Base-by-base conservation (phyloP, 2,329 filamentous ascomycete species). In the Cordyceps cateniannulata region DNA sequence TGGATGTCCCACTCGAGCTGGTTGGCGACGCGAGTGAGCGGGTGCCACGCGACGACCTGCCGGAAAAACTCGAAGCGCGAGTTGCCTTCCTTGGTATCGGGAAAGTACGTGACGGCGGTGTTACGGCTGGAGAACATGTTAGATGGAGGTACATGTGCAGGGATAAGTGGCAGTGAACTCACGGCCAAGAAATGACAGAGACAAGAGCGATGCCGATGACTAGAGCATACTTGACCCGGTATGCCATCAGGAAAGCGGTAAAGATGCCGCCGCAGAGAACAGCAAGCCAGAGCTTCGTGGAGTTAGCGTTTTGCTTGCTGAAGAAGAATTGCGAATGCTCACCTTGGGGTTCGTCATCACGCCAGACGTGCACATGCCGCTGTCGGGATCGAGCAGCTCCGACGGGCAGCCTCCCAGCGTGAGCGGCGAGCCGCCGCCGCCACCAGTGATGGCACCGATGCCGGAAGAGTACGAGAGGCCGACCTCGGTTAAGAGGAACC, bases 181-280 rank as follows among this genome's bases (percentile, higher is more conserved):
- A 86, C 76, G 88, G 88, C 89, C 88, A 91, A 7, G 88, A 91
- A 53, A 90, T 77, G 64, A 91, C 80, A 5, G 87, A 89, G 4
- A 91, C 87, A 7, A 91, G 75, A 10, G 84, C 76, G 59, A 92
- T 91, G 2, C 89, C 89, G 25, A 88, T 83, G 59, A 91, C 83
- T 63, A 92, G 89, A 52, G 88, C 87, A 59, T 87, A 87, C 70
- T 90, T 91, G 74, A 91, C 79, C 44, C 86, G 84, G 71, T 88
- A 92, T 20, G 88, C 83, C 88, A 91, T 91, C 73, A 96, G 84
- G 65, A 93, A 83, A 5, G 89, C 85, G 0, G 91, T 93, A 42
- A 96, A 73, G 50, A 96, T 79, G 38, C 91, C 90, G 16, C 92
- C 90, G 59, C 87, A 85, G 69, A 91, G 87, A 65, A 96, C 88